Evolutionary conservation across 495 filamentous ascomycete species (phyloP).

Genomic region (Aspergillus olivimuriae): DNA sequence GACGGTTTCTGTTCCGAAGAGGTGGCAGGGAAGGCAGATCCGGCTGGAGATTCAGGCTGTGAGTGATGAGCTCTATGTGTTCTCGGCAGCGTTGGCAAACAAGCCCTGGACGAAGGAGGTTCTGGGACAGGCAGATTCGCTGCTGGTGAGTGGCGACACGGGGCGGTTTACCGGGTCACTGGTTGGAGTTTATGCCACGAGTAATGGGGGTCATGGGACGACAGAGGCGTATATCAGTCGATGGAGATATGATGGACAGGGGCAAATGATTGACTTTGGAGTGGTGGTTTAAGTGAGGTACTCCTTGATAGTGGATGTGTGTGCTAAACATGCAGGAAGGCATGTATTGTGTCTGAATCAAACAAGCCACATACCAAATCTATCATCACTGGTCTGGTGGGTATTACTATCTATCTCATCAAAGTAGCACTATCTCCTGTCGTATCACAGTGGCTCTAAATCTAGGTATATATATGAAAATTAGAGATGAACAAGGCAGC

Average conservation of each 20-base stretch:
- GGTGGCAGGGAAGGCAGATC: conserved; percentile 3
- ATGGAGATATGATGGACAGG: conserved; percentile 13
- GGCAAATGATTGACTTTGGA: conserved; percentile 13
- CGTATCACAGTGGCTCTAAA: no score
- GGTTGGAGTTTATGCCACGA: conserved; percentile 13
- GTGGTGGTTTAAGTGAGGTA: conserved; percentile 9
- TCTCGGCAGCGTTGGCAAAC: conserved; percentile 3
- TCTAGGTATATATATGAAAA: no score
- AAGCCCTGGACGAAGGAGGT: not conserved
- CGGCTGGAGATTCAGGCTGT: conserved; percentile 7
- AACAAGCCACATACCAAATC: no score
- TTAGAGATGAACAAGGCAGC: no score
- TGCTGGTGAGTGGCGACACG: conserved; percentile 12
- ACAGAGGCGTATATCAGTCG: conserved; percentile 11
- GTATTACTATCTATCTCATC: no score
- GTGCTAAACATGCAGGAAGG: no score
- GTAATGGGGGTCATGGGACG: conserved; percentile 1
- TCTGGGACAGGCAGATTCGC: conserved; percentile 6
- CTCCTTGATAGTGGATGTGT: no score
- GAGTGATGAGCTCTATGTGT: conserved; percentile 7
- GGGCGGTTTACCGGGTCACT: conserved; percentile 14
- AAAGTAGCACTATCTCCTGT: no score
- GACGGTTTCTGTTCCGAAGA: not conserved
- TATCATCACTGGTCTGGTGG: no score
- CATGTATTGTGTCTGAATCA: no score